Evolutionary conservation across 1,284 basidiomycete species (phyloP), one percentile per base, ranked within the genome.

Genomic region (Malassezia yamatoensis): DNA sequence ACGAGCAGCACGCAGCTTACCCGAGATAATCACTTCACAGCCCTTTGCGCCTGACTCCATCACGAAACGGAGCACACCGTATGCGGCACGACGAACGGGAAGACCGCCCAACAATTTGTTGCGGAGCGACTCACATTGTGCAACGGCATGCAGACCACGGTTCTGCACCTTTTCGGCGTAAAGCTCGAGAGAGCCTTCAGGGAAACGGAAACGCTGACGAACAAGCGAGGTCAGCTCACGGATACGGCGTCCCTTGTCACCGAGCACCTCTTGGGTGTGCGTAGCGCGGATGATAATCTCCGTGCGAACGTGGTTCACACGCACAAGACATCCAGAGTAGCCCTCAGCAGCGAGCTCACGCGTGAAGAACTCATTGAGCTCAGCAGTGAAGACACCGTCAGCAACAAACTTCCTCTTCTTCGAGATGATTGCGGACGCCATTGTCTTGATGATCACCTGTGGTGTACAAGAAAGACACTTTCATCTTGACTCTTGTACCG

Each of bases 221-320:
- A 99, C 90, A 78, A 99, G 87, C 51, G 90, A 82, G 66, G 94
- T 99, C 72, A 99, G 84, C 81, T 99, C 94, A 76, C 94, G 87
- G 76, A 99, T 98, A 77, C 94, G 88, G 76, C 94, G 90, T 70
- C 93, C 94, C 81, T 98, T 96, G 82, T 98, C 93, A 76, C 94
- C 94, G 68, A 99, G 84, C 70, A 99, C 94, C 78, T 98, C 94
- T 80, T 98, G 94, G 68, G 94, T 98, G 82, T 96, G 93, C 75
- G 93, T 96, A 62, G 94, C 94, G 75, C 94, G 90, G 80, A 99
- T 96, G 81, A 99, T 98, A 77, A 99, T 96, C 86, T 99, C 94
- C 70, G 94, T 99, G 75, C 93, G 87, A 67, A 93, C 90, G 78
- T 98, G 94, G 70, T 94, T 98, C 63, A 96, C 91, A 76, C 94